Evolutionary conservation across 2,329 filamentous ascomycete species (phyloP).

Genomic region (Pseudogymnoascus pannorum): DNA sequence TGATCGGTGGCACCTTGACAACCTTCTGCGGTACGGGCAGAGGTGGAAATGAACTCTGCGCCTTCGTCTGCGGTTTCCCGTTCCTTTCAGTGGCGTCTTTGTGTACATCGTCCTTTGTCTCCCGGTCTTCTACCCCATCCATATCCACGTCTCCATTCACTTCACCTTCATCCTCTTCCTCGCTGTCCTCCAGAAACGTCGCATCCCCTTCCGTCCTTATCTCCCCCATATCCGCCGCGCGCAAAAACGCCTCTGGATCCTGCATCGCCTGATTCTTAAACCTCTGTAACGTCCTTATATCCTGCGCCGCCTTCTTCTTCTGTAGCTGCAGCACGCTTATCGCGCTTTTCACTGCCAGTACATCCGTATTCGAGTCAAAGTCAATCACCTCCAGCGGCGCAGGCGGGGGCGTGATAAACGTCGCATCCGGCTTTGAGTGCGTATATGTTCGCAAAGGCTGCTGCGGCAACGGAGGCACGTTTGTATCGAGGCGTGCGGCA

Average conservation of each 20-base stretch:
- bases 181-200: slow-evolving; percentile 19
- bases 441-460: slow-evolving; percentile 32
- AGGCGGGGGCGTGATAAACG: slow-evolving; percentile 39
- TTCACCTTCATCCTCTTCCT: slow-evolving; percentile 28
- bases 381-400: slow-evolving; percentile 42
- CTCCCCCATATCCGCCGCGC: slow-evolving; percentile 58
- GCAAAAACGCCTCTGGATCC: slow-evolving; percentile 64
- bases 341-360: slow-evolving; percentile 75
- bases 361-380: slow-evolving; percentile 69
- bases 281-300: slow-evolving; percentile 62
- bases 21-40: slow-evolving; percentile 74
- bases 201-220: slow-evolving; percentile 33
- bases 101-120: not conserved
- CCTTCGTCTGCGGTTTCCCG: not conserved
- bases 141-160: slow-evolving; percentile 21
- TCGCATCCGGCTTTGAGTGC: slow-evolving; percentile 39
- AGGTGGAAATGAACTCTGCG: not conserved
- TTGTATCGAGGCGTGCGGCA: slow-evolving; percentile 17
- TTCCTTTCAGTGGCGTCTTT: not conserved
- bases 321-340: slow-evolving; percentile 85
- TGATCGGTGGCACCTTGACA: slow-evolving; percentile 79
- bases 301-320: slow-evolving; percentile 65
- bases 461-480: not conserved
- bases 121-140: not conserved
- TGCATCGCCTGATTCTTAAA: slow-evolving; percentile 64